These are phyloP conservation scores for Botryotinia globosa DNA, from an alignment of 2,329 filamentous ascomycete genomes.

Conservation along the genomic window DNA sequence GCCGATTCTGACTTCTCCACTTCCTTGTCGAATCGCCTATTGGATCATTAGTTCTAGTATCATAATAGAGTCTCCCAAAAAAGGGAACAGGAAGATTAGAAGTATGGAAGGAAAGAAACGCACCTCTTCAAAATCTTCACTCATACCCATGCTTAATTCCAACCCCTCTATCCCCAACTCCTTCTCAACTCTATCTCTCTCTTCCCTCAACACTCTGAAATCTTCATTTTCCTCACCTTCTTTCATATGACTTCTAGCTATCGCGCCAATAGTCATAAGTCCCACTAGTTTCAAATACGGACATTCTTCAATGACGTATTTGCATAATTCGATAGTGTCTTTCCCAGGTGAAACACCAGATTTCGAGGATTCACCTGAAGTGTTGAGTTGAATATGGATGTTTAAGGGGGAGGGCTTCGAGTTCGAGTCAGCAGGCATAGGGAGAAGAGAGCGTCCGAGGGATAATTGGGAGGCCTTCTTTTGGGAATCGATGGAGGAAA, in stretches of 20 bases:
- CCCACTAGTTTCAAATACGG: slow-evolving; percentile 73
- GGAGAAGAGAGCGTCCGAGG: slow-evolving; percentile 65
- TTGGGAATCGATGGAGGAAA: slow-evolving; percentile 81
- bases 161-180: slow-evolving; percentile 52
- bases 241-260: slow-evolving; percentile 71
- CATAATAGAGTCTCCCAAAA: slow-evolving; percentile 31
- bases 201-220: slow-evolving; percentile 66
- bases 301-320: slow-evolving; percentile 66
- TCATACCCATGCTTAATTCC: slow-evolving; percentile 21
- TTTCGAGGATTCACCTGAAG: slow-evolving; percentile 82
- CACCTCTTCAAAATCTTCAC: slow-evolving; percentile 50
- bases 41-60: slow-evolving; percentile 64
- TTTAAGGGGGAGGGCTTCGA: slow-evolving; percentile 38
- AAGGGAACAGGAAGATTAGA: no score
- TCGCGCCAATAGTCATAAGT: slow-evolving; percentile 96
- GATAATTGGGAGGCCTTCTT: slow-evolving; percentile 87
- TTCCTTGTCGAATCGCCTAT: slow-evolving; percentile 74
- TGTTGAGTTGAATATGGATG: slow-evolving; percentile 93
- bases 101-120: not conserved
- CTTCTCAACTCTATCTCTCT: slow-evolving; percentile 65
- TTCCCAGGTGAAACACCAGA: slow-evolving; percentile 71
- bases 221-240: slow-evolving; percentile 87
- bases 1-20: slow-evolving; percentile 84
- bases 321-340: slow-evolving; percentile 62
- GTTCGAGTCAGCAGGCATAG: slow-evolving; percentile 36